Percentiles rank a stretch among this genome's conserved stretches.
Conservation (phyloP, 495 filamentous ascomycete species). For the Beverwykella pulmonaria region DNA sequence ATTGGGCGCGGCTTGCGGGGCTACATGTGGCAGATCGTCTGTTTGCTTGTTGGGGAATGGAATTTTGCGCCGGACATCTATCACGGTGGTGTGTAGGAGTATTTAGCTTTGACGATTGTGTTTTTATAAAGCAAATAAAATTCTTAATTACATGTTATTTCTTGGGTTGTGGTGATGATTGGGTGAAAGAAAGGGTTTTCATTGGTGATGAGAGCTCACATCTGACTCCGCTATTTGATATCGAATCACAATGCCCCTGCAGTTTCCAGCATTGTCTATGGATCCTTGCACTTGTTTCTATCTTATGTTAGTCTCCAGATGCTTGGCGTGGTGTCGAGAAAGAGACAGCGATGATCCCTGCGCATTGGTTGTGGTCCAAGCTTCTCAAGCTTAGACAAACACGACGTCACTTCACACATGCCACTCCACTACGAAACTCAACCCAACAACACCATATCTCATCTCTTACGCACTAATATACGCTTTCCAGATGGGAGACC, state of each 20-base stretch:
- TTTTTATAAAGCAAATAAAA: conserved; percentile 3
- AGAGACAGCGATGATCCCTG: background rate
- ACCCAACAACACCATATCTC: background rate
- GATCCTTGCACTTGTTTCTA: too few species aligned
- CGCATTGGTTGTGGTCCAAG: conserved; percentile 6
- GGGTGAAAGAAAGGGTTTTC: too few species aligned
- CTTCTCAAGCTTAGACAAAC: background rate
- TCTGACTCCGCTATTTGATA: too few species aligned
- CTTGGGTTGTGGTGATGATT: background rate
- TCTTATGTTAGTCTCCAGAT: background rate
- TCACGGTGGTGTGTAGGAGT: conserved; percentile 19
- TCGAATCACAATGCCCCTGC: too few species aligned
- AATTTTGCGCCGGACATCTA: background rate
- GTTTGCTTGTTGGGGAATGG: background rate
- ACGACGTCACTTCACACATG: conserved; percentile 11
- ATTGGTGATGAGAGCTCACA: too few species aligned
- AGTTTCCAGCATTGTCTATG: too few species aligned
- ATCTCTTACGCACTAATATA: background rate
- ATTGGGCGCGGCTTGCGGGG: background rate
- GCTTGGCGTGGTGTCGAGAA: conserved; percentile 16
- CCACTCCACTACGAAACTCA: conserved; percentile 8
- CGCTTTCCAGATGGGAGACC: background rate
- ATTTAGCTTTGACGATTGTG: conserved; percentile 9
- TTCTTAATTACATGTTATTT: background rate
- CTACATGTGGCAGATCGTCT: background rate